Percentiles rank a stretch among this genome's conserved stretches.
These are phyloP conservation scores for Cytospora mali DNA, from an alignment of 2,329 filamentous ascomycete genomes.

Conservation along the genomic window DNA sequence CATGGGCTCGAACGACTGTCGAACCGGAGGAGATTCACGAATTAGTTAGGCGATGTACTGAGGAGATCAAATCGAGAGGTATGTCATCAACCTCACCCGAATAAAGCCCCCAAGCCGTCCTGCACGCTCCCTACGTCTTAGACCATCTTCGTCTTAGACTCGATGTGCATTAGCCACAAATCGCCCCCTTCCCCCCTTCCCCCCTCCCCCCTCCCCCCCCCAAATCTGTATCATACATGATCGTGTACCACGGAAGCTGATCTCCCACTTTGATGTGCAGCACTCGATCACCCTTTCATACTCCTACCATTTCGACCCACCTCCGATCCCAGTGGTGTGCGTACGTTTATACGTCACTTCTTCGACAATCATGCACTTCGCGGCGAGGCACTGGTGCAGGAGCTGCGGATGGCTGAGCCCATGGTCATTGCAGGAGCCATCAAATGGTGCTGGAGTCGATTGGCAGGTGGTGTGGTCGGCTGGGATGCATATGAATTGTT, in stretches of 20 bases:
- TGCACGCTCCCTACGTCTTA: conserved; percentile 28
- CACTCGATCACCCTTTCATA: conserved; percentile 87
- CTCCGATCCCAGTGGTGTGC: conserved; percentile 87
- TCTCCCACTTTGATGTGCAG: conserved; percentile 46
- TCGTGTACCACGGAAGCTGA: conserved; percentile 28
- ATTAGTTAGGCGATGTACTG: conserved; percentile 79
- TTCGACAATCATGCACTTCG: conserved; percentile 72
- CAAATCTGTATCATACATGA: conserved; percentile 8
- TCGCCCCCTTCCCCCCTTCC: background rate
- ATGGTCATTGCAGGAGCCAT: conserved; percentile 93
- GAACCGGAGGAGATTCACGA: conserved; percentile 91
- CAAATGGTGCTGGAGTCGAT: conserved; percentile 98
- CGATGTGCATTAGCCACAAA: conserved; percentile 26
- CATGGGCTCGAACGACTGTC: conserved; percentile 80
- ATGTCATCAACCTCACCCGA: conserved; percentile 40
- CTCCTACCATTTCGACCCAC: conserved; percentile 92
- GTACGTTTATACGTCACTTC: conserved; percentile 90
- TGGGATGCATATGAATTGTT: conserved; percentile 98
- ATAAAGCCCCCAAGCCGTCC: background rate
- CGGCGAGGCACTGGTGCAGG: conserved; percentile 75
- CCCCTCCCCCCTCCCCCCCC: too few species aligned
- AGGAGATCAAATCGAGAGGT: conserved; percentile 95
- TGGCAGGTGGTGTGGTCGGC: conserved; percentile 87
- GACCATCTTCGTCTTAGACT: conserved; percentile 16
- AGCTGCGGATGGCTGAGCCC: conserved; percentile 89